Evolutionary conservation across 2,329 filamentous ascomycete genomes (phyloP), one percentile per base, ranked within the genome.

Genomic region (Calycina herbarum): DNA sequence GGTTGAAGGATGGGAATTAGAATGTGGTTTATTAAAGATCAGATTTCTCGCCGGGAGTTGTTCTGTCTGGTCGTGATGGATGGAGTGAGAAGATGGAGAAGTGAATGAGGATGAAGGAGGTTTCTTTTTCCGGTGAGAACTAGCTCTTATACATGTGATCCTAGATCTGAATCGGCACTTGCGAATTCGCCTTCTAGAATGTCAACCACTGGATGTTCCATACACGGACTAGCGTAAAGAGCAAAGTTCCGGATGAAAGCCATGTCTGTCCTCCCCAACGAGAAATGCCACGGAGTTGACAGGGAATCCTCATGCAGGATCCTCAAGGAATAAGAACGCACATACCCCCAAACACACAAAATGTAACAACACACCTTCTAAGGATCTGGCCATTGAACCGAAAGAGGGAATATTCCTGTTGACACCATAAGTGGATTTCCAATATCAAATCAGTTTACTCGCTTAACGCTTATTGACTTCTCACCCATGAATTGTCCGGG

Each of bases 41-140:
- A 66, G 64, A 65, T n/a, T 31, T 68, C 68, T 69, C 68, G 54
- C 68, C 68, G 51, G 68, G 68, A 69, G 42, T 45, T 45, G 68
- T 31, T 65, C 58, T 65, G 62, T 59, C 27, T 63, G 60, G 58
- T 15, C 11, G 31, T 51, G 59, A 63, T 64, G 62, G 57, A 45
- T n/a, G 15, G 35, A 59, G 42, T 51, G 42, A 57, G 62, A 64
- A 38, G 31, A 48, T 61, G 56, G 29, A 57, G 33, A n/a, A 57
- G 11, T 57, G 56, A 13, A 33, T 64, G 64, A 64, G 40, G 64
- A 59, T 59, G 60, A 31, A n/a, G 17, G 45, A 57, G 51, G 61
- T 60, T 67, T 63, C 35, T 40, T 66, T 67, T 65, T 58, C 7
- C 10, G 3, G 3, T 10, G n/a, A 51, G n/a, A 11, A 51, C 6